phyloP scores from a whole-genome alignment of 176 grass and related monocot genomes.

The Zea mays region Zm-B73-REFERENCE-NAM-5.0 NC_050103.1:164309501-164310000 shows the following conservation, averaged over 20 bases:
- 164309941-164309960: constrained; percentile 88
- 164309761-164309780: constrained; percentile 85
- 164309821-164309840: constrained; percentile 78
- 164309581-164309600: constrained; percentile 71
- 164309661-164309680: constrained; percentile 62
- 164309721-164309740: constrained; percentile 57
- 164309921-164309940: constrained; percentile 71
- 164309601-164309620: constrained; percentile 80
- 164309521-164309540: constrained; percentile 54
- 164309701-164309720: constrained; percentile 94
- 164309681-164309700: constrained; percentile 91
- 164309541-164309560: constrained; percentile 76
- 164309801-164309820: constrained; percentile 73
- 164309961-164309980: constrained; percentile 95
- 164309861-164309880: constrained; percentile 88
- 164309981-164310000: constrained; percentile 97
- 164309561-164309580: constrained; percentile 74
- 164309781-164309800: constrained; percentile 94
- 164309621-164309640: constrained; percentile 87
- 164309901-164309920: constrained; percentile 62
- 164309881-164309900: constrained; percentile 48
- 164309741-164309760: constrained; percentile 72
- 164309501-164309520: constrained; percentile 75
- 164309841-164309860: constrained; percentile 91
- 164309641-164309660: constrained; percentile 51